Evolutionary conservation across 1,284 basidiomycete genomes (phyloP).

Genomic region (Neotropicomus parvogracilis): DNA sequence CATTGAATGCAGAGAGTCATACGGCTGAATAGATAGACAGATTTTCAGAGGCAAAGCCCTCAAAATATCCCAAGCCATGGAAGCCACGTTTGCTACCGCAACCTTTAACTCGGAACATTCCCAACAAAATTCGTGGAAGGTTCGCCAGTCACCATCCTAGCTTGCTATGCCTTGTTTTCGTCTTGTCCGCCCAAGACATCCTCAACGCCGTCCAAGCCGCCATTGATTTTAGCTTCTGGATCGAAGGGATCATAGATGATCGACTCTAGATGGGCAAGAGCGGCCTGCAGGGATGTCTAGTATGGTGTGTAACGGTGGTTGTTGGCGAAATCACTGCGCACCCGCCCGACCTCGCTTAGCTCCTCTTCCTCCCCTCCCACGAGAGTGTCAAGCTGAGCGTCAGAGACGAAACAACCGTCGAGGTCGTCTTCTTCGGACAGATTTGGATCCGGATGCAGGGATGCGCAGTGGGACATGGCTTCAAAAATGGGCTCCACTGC

Average conservation of each 20-base stretch:
- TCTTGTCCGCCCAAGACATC: slow-evolving; percentile 17
- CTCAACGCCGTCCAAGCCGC: slow-evolving; percentile 12
- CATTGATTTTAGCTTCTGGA: slow-evolving; percentile 18
- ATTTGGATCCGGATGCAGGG: slow-evolving; percentile 81
- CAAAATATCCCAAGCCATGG: neutral
- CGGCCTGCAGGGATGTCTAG: slow-evolving; percentile 66
- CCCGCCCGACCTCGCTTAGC: slow-evolving; percentile 83
- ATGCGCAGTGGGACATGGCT: slow-evolving; percentile 83
- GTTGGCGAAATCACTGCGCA: slow-evolving; percentile 87
- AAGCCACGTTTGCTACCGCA: no score
- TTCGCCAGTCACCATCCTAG: no score
- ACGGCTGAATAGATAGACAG: no score
- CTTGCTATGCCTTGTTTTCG: slow-evolving; percentile 10
- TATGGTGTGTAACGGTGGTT: slow-evolving; percentile 82
- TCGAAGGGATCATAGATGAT: slow-evolving; percentile 58
- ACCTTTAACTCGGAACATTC: no score
- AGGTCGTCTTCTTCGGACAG: slow-evolving; percentile 52
- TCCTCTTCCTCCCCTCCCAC: slow-evolving; percentile 61
- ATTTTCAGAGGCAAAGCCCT: no score
- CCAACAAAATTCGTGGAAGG: no score
- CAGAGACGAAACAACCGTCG: slow-evolving; percentile 60
- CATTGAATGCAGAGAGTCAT: no score
- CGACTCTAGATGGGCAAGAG: slow-evolving; percentile 70
- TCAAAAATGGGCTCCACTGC: slow-evolving; percentile 87
- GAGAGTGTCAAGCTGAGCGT: slow-evolving; percentile 55